A percentile compares a stretch with the other conserved stretches of the same genome.
Conservation (phyloP, 2,329 filamentous ascomycete genomes). For the Sclerotinia nivalis region DNA sequence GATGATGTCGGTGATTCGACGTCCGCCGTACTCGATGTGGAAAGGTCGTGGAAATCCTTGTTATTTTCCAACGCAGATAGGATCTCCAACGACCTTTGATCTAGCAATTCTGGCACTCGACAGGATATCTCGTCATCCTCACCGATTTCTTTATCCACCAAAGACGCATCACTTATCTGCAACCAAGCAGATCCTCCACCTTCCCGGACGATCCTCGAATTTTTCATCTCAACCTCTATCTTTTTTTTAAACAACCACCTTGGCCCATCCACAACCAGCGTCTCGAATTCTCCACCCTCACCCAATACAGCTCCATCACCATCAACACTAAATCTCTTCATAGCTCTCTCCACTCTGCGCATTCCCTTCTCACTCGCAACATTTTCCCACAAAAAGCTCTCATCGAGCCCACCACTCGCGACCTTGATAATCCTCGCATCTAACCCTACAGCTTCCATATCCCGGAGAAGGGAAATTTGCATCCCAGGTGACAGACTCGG, state of each 20-base stretch:
- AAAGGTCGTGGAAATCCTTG: background rate
- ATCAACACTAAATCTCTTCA: conserved; percentile 66
- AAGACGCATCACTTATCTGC: conserved; percentile 56
- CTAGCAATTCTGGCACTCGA: conserved; percentile 65
- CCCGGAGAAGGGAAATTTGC: conserved; percentile 62
- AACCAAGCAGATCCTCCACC: conserved; percentile 79
- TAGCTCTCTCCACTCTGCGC: conserved; percentile 51
- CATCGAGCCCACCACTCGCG: conserved; percentile 84
- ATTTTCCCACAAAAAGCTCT: conserved; percentile 76
- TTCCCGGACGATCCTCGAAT: conserved; percentile 58
- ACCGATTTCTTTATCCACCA: conserved; percentile 46
- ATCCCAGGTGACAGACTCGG: conserved; percentile 63
- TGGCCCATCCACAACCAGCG: conserved; percentile 82
- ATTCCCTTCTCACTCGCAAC: conserved; percentile 61
- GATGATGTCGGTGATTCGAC: background rate
- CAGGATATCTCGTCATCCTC: conserved; percentile 44
- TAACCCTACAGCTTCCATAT: conserved; percentile 77
- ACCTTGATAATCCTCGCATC: conserved; percentile 95
- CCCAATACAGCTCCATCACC: conserved; percentile 74
- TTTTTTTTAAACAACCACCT: conserved; percentile 67
- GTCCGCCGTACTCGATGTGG: background rate
- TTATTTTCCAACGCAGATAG: conserved; percentile 25
- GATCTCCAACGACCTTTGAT: conserved; percentile 55
- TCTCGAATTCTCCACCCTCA: conserved; percentile 96
- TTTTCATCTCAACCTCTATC: conserved; percentile 61